Base-by-base conservation (phyloP, 768 basidiomycete genomes). In the Leccinum imitatum region DNA sequence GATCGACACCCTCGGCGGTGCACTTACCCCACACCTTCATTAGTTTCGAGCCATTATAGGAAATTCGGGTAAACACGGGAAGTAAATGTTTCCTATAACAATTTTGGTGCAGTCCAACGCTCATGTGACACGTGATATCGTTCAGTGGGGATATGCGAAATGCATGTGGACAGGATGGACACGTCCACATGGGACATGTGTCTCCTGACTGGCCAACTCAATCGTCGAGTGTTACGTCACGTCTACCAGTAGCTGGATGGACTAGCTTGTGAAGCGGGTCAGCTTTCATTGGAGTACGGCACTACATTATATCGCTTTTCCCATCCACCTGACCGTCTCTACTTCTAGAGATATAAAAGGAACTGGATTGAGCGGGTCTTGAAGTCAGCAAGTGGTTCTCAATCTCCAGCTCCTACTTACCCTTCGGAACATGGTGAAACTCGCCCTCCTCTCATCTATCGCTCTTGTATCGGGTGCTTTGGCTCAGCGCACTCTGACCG, bases 401-500 rank as follows among this genome's bases (percentile, higher is more conserved):
- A 25, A 33, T 50, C 50, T 35, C 47, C 33, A 10, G 55, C 4
- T 4, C 25, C 13, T 33, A 27, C 37, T 17, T 53, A 30, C 57
- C 37, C 25, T 6, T 58, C 57, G 4, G 15, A 51, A 25, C 23
- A 63, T 19, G 44, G 76, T 72, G 62, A 71, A 63, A 59, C 58
- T 68, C 41, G 47, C 66, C 39, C 57, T 69, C 53, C 56, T 69
- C 31, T 60, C 72, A 21, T 67, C 71, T 37, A 61, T 74, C 48
- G 71, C 71, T 27, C 62, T 78, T 44, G 46, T 73, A 19, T 72
- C 75, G 3, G 61, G 53, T 58, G 73, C 54, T n/a, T 73, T 75
- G 44, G 70, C 75, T n/a, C 84, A 79, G 47, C 81, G 87, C 35
- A 86, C 82, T 27, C 80, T 89, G 62, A 84, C 81, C 0, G 84